Evolutionary conservation across 345 rosid genomes (phyloP).

Genomic region (Gossypium thurberi): DNA sequence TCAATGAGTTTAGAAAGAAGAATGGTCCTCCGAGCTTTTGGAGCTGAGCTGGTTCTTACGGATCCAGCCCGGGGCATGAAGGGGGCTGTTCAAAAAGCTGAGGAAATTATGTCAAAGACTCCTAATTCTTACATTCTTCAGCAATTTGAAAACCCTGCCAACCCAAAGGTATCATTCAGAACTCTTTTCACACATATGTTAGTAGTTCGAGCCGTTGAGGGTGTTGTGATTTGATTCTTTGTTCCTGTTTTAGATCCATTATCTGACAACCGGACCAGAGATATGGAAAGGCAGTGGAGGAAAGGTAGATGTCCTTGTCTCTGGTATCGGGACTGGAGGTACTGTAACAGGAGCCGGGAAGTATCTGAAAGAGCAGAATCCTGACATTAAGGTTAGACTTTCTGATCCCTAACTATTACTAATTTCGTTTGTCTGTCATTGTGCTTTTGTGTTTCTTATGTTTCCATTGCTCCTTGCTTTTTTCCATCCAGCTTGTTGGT

Average conservation of each 20-base stretch:
- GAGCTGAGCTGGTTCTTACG: slow-evolving; percentile 72
- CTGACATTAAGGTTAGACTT: slow-evolving; percentile 47
- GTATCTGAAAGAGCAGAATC: slow-evolving; percentile 73
- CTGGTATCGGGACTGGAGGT: slow-evolving; percentile 79
- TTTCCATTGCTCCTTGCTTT: slow-evolving; percentile 1
- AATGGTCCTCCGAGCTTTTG: slow-evolving; percentile 69
- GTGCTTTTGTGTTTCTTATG: slow-evolving; percentile 3
- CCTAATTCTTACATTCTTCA: slow-evolving; percentile 62
- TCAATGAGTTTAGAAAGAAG: slow-evolving; percentile 84
- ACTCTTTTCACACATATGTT: neutral
- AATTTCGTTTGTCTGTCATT: neutral
- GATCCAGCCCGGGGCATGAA: slow-evolving; percentile 78
- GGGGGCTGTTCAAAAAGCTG: slow-evolving; percentile 74
- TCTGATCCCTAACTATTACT: slow-evolving; percentile 8
- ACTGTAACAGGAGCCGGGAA: slow-evolving; percentile 61
- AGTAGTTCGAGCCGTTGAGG: neutral
- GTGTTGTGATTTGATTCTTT: neutral
- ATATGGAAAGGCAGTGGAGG: slow-evolving; percentile 65
- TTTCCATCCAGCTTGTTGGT: slow-evolving; percentile 37
- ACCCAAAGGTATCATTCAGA: slow-evolving; percentile 54
- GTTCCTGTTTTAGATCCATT: slow-evolving; percentile 43
- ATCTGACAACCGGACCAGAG: slow-evolving; percentile 69
- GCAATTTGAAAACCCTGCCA: slow-evolving; percentile 73
- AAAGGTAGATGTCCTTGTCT: slow-evolving; percentile 56
- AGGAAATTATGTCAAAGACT: slow-evolving; percentile 57